Evolutionary conservation across 1,284 basidiomycete genomes (phyloP).

Genomic region (Fistulina hepatica): DNA sequence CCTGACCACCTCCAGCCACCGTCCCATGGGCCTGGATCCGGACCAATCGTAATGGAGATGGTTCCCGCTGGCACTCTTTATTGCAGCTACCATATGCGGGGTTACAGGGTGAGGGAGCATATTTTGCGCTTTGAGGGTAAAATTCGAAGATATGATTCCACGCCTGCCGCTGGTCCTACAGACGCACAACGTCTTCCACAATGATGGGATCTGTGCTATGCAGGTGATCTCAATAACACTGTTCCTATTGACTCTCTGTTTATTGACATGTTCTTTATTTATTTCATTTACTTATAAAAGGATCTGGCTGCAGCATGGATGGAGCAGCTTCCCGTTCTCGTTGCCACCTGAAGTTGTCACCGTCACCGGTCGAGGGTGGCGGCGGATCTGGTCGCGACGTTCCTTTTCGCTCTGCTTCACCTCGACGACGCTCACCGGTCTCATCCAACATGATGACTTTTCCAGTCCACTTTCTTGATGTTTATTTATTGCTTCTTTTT

Average conservation of each 20-base stretch:
- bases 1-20: too few relatives aligned
- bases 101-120: too few relatives aligned
- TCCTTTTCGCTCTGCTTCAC: slow-evolving; percentile 57
- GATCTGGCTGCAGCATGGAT: slow-evolving; percentile 63
- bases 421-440: slow-evolving; percentile 44
- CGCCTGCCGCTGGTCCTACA: slow-evolving; percentile 60
- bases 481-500: slow-evolving; percentile 8
- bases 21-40: too few relatives aligned
- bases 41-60: too few relatives aligned
- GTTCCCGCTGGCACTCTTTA: too few relatives aligned
- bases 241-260: slow-evolving; percentile 1
- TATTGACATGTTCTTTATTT: slow-evolving; percentile 6
- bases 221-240: slow-evolving; percentile 36
- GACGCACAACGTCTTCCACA: slow-evolving; percentile 65
- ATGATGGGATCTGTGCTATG: slow-evolving; percentile 70
- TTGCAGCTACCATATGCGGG: too few relatives aligned
- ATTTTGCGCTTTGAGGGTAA: too few relatives aligned
- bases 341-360: slow-evolving; percentile 41
- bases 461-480: slow-evolving; percentile 28
- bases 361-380: slow-evolving; percentile 46
- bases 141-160: slow-evolving; percentile 50
- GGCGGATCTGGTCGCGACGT: slow-evolving; percentile 56
- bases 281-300: slow-evolving; percentile 30
- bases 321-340: slow-evolving; percentile 54
- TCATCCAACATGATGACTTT: slow-evolving; percentile 64